These are phyloP conservation scores for Sphagnum contortum DNA, from an alignment of 225 moss, liverwort and hornwort genomes.

Conservation along the genomic window DNA sequence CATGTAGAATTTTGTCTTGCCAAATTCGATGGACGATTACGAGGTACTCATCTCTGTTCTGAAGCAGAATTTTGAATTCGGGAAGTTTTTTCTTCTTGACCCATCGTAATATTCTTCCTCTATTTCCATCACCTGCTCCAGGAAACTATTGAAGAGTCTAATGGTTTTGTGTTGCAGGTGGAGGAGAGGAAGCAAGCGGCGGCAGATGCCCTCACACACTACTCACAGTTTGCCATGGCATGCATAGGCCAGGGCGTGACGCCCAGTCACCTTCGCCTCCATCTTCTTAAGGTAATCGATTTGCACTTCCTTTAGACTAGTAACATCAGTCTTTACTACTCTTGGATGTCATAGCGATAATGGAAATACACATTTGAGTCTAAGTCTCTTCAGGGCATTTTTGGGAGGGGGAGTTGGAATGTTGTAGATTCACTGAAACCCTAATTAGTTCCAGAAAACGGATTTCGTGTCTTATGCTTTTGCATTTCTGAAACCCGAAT, in stretches of 20 bases:
- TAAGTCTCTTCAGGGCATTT: background rate
- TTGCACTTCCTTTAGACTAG: background rate
- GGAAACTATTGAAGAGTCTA: no score
- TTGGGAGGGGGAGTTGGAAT: no score
- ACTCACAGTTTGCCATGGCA: slow-evolving; percentile 72
- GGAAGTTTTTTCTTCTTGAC: no score
- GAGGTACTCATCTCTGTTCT: no score
- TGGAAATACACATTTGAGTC: background rate
- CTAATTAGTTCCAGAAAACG: background rate
- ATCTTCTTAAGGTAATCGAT: slow-evolving; percentile 69
- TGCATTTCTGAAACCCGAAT: no score
- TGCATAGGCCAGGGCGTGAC: slow-evolving; percentile 68
- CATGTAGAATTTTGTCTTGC: no score
- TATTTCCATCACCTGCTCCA: no score
- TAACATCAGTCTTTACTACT: background rate
- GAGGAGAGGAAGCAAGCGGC: slow-evolving; percentile 86
- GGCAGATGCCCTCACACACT: slow-evolving; percentile 65
- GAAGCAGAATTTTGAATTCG: no score
- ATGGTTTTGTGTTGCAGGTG: slow-evolving; percentile 27
- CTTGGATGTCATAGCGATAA: no score
- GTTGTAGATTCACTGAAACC: background rate
- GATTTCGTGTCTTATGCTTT: no score
- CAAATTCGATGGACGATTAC: no score
- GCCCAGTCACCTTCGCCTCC: slow-evolving; percentile 78
- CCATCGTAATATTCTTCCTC: no score